Evolutionary conservation across 2,329 filamentous ascomycete genomes (phyloP), one percentile per base, ranked within the genome.

Genomic region (Ceratocystis eucalypticola): DNA sequence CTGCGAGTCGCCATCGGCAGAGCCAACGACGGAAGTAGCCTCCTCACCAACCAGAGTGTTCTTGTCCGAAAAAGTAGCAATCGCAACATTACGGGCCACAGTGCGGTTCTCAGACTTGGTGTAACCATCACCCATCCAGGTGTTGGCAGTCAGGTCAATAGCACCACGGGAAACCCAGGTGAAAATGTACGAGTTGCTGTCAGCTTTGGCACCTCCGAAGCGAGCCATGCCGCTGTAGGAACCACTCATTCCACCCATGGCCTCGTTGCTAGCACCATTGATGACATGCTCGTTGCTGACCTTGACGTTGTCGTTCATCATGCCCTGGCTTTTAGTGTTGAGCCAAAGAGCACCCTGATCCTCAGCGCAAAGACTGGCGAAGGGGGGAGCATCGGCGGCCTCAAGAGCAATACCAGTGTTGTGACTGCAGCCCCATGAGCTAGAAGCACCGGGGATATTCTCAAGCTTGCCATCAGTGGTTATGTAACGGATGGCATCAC

Each of bases 331-430:
- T 66, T 81, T 77, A 25, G 82, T 85, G 76, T 86, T 86, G 62
- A 86, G 76, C 83, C 83, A 86, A 74, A 86, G 83, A 53, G 79
- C 80, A 25, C 83, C 84, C 71, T 86, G 83, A 69, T 86, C 84
- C 70, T 85, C 83, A 20, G 83, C 80, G 70, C 83, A 85, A 67
- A 85, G 75, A 64, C 78, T 81, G 25, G 83, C 81, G 68, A 82
- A 86, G 3, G 84, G 84, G 20, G 80, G 75, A 15, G 76, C 79
- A 62, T 84, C 82, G 22, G 83, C 82, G 20, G 79, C 82, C 72
- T 85, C 84, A 65, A 86, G 80, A 5, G 82, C 83, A 66, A 86
- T 86, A 66, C 84, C 84, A 0, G 83, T 85, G 74, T 86, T 86
- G 77, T 86, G 83, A 5, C 80, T 83, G 76, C 84, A 86, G 20